These are phyloP conservation scores for Podospora conica DNA, from an alignment of 495 filamentous ascomycete genomes.

Conservation along the genomic window DNA sequence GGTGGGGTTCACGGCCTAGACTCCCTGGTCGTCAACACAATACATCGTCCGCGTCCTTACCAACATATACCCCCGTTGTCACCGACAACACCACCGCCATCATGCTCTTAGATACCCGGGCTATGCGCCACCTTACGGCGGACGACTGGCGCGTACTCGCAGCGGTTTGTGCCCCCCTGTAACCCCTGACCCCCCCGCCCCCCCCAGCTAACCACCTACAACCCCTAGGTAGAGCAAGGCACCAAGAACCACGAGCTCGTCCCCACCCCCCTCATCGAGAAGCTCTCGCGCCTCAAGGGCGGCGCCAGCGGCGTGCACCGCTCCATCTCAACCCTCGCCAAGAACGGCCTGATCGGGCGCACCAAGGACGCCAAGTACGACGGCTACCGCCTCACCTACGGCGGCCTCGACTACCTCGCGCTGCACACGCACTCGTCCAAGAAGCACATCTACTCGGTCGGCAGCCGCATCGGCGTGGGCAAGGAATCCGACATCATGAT, in stretches of 20 bases:
- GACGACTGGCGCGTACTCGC: constrained; percentile 96
- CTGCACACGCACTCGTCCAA: constrained; percentile 79
- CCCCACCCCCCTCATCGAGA: constrained; percentile 79
- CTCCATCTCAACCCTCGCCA: constrained; percentile 83
- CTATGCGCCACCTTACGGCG: constrained; percentile 79
- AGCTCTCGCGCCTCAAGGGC: constrained; percentile 73
- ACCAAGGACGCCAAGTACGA: constrained; percentile 97
- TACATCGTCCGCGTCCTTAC: neutral
- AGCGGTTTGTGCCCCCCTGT: constrained; percentile 54
- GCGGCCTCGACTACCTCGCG: constrained; percentile 92
- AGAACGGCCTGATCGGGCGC: constrained; percentile 83
- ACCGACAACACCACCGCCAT: constrained; percentile 14
- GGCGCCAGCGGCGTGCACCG: constrained; percentile 74
- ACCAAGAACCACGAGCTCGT: constrained; percentile 96
- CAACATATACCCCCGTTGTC: neutral
- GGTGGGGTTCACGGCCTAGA: constrained; percentile 4
- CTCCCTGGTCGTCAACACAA: neutral
- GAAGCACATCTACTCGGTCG: constrained; percentile 77
- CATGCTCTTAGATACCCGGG: constrained; percentile 92
- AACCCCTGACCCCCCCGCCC: neutral
- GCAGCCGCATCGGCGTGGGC: constrained; percentile 90
- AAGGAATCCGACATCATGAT: constrained; percentile 97
- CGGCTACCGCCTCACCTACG: constrained; percentile 94
- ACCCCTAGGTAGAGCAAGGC: constrained; percentile 74
- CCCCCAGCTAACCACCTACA: constrained; percentile 10